Base-by-base conservation (phyloP, 805 yeast genomes). In the Ogataea polymorpha region DNA sequence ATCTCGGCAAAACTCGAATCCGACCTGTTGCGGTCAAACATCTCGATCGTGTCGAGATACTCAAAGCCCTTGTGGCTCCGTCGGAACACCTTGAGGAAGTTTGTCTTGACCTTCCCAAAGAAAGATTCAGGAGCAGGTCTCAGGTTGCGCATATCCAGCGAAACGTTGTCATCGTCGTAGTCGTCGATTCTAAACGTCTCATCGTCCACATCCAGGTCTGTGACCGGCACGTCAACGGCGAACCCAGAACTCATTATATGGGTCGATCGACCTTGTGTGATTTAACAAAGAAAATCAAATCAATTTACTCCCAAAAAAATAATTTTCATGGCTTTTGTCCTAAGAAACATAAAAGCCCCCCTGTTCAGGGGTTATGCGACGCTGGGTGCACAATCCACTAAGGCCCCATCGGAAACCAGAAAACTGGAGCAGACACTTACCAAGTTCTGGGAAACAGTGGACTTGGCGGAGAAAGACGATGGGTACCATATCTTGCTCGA, bases 371-470 rank as follows among this genome's bases (percentile, higher is more conserved):
- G 5, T 48, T 50, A 39, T 87, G 82, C 52, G 67, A 40, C 25
- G 23, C 6, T 39, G 13, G 26, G 37, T 20, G 14, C 39, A 2
- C 39, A 32, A 12, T 16, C 44, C 4, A 31, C 71, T 42, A 82
- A 79, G 49, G 49, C 66, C 17, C 57, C 60, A 37, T 66, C 86
- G 0, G 88, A 84, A 49, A 76, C 93, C 3, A 86, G 84, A 58
- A 70, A 85, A 53, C 63, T 83, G 30, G 75, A 83, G 29, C 82
- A 80, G 56, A 82, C 93, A 0, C 63, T 82, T 40, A 68, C 76
- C 35, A 81, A 78, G 59, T 88, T 89, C 61, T 89, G 96, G 96
- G 86, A 85, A 41, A 75, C 79, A 34, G 93, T 86, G 4, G 69
- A 66, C 21, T 62, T 58, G 18, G 45, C 53, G 11, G 61, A 67